phyloP scores from a whole-genome alignment of 371 early-diverging fungal genomes.

The Dinochytrium kinnereticum region DNA sequence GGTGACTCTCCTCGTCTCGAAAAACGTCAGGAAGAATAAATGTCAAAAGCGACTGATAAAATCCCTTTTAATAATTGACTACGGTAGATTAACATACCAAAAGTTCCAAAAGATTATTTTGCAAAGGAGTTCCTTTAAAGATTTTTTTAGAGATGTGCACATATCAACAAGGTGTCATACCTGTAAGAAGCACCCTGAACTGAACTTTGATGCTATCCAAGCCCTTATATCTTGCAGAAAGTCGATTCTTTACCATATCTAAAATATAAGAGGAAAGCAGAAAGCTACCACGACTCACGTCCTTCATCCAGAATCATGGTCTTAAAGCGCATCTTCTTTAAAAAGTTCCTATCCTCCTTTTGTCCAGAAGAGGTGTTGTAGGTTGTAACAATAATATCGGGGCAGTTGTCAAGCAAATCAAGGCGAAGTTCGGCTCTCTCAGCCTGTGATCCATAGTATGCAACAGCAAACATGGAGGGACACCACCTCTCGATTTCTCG shows the following conservation, averaged over 20 bases:
- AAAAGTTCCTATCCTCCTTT: slow-evolving; percentile 76
- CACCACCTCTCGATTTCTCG: slow-evolving; percentile 80
- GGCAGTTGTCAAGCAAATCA: slow-evolving; percentile 29
- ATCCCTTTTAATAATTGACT: neutral
- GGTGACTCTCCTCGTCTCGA: slow-evolving; percentile 39
- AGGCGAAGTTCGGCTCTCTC: slow-evolving; percentile 67
- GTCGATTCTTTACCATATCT: slow-evolving; percentile 78
- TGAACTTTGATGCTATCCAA: slow-evolving; percentile 71
- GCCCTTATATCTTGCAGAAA: slow-evolving; percentile 77
- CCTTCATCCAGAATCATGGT: slow-evolving; percentile 94
- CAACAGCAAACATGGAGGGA: slow-evolving; percentile 66
- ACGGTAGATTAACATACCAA: slow-evolving; percentile 22
- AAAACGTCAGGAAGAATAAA: slow-evolving; percentile 94
- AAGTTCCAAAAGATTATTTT: slow-evolving; percentile 81
- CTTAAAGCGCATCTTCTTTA: slow-evolving; percentile 59
- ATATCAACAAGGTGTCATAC: slow-evolving; percentile 48
- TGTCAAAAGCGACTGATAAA: slow-evolving; percentile 82
- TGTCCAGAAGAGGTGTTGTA: slow-evolving; percentile 76
- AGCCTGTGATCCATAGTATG: slow-evolving; percentile 74
- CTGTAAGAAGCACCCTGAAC: slow-evolving; percentile 78
- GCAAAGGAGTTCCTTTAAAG: slow-evolving; percentile 69
- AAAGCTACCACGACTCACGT: slow-evolving; percentile 48
- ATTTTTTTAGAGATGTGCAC: neutral
- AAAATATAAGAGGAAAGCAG: neutral
- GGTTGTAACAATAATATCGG: slow-evolving; percentile 62